phyloP scores from a whole-genome alignment of 805 yeast species.

The Candida suzukii region DNA sequence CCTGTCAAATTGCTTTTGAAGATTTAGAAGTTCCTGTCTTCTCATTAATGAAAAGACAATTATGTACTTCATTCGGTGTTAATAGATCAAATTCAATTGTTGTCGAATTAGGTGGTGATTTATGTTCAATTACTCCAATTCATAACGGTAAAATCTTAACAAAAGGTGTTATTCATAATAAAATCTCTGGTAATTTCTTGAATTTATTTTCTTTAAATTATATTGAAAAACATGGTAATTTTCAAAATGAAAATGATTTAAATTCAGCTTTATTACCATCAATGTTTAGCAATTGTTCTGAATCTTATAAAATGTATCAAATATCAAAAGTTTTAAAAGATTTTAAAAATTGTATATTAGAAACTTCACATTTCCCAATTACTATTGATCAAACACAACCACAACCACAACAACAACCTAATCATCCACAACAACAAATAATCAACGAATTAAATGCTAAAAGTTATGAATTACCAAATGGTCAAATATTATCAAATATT shows the following conservation, averaged over 20 bases:
- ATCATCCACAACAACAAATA: constrained; percentile 5
- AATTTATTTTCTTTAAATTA: constrained; percentile 54
- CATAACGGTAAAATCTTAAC: constrained; percentile 64
- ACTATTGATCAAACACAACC: constrained; percentile 19
- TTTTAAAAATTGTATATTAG: constrained; percentile 33
- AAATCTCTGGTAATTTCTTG: constrained; percentile 80
- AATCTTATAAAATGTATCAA: constrained; percentile 33
- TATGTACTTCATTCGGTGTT: constrained; percentile 70
- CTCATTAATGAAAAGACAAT: constrained; percentile 67
- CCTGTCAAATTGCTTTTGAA: constrained; percentile 71
- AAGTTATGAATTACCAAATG: constrained; percentile 56
- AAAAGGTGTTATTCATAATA: constrained; percentile 59
- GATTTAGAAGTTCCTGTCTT: constrained; percentile 69
- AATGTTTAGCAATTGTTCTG: constrained; percentile 23
- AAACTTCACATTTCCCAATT: constrained; percentile 21
- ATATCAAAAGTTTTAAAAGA: constrained; percentile 36
- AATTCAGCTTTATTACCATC: constrained; percentile 24
- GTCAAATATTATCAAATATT: constrained; percentile 34
- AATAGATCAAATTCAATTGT: constrained; percentile 76
- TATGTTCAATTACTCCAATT: constrained; percentile 68
- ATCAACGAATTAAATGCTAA: constrained; percentile 16
- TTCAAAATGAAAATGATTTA: constrained; percentile 23
- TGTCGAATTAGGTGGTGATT: constrained; percentile 70
- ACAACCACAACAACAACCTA: too few species aligned
- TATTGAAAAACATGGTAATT: constrained; percentile 28